A percentile compares a stretch with the other conserved stretches of the same genome.
Evolutionary conservation across 305 asterid genomes (phyloP).

Genomic region (Rubia peregrina): DNA sequence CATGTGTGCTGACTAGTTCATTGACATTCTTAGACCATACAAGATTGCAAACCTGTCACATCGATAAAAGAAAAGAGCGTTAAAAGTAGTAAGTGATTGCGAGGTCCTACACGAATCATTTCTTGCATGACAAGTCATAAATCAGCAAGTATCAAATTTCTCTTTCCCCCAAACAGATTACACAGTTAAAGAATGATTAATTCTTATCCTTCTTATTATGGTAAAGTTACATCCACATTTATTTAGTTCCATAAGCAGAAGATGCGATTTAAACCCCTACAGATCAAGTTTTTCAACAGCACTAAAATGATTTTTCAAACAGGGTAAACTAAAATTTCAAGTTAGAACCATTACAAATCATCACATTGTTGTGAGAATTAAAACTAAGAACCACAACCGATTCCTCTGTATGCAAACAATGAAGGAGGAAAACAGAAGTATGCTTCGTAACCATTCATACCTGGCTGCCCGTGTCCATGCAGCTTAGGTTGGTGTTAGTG

Average conservation of each 20-base stretch:
- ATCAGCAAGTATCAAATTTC: background rate
- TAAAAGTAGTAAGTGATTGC: background rate
- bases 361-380: background rate
- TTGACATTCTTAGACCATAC: slow-evolving; percentile 98
- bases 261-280: background rate
- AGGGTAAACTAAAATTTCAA: background rate
- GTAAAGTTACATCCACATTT: background rate
- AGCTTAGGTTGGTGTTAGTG: slow-evolving; percentile 69
- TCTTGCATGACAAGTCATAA: background rate
- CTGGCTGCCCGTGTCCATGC: slow-evolving; percentile 98
- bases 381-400: background rate
- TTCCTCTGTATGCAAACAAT: background rate
- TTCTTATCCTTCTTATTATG: background rate
- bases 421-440: background rate
- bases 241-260: background rate
- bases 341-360: background rate
- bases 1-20: slow-evolving; percentile 96
- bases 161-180: background rate
- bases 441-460: slow-evolving; percentile 23
- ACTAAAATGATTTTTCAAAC: background rate
- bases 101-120: background rate
- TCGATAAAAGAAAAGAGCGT: slow-evolving; percentile 16
- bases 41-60: slow-evolving; percentile 89
- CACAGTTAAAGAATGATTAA: background rate
- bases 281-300: background rate